These are phyloP conservation scores for Mortierella antarctica DNA, from an alignment of 192 early-diverging fungal genomes.

Conservation along the genomic window DNA sequence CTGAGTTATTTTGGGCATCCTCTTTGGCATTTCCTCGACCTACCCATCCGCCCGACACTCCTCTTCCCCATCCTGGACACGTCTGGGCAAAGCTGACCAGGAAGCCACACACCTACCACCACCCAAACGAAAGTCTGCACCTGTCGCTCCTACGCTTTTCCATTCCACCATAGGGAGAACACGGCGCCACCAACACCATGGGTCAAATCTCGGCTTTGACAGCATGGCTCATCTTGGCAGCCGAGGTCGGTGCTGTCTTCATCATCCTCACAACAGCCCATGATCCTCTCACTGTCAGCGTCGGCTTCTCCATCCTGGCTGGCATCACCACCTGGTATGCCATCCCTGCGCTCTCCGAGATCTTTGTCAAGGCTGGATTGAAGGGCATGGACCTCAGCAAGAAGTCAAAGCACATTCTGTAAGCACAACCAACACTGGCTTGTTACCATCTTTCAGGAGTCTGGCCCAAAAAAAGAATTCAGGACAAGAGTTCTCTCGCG, in stretches of 20 bases:
- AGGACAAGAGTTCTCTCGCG: no score
- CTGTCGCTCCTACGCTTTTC: no score
- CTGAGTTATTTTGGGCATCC: no score
- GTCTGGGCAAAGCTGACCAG: no score
- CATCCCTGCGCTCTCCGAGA: conserved; percentile 70
- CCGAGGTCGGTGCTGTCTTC: conserved; percentile 51
- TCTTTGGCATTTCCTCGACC: no score
- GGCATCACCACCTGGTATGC: conserved; percentile 77
- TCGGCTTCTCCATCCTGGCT: conserved; percentile 76
- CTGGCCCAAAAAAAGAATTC: not conserved
- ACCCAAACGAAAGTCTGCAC: no score
- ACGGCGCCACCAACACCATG: conserved; percentile 5
- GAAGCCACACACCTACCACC: no score
- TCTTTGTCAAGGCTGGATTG: conserved; percentile 83
- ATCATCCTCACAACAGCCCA: conserved; percentile 69
- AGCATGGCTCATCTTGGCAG: conserved; percentile 36
- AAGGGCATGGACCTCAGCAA: conserved; percentile 88
- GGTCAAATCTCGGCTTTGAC: conserved; percentile 40
- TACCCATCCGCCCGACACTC: no score
- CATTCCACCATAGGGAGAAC: no score
- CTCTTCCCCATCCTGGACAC: no score
- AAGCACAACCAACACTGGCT: not conserved
- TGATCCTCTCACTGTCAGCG: conserved; percentile 79
- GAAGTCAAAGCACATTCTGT: conserved; percentile 77
- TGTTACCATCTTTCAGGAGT: not conserved